Evolutionary conservation across 257 asterid genomes (phyloP).

Genomic region (Linderniella brevidens): DNA sequence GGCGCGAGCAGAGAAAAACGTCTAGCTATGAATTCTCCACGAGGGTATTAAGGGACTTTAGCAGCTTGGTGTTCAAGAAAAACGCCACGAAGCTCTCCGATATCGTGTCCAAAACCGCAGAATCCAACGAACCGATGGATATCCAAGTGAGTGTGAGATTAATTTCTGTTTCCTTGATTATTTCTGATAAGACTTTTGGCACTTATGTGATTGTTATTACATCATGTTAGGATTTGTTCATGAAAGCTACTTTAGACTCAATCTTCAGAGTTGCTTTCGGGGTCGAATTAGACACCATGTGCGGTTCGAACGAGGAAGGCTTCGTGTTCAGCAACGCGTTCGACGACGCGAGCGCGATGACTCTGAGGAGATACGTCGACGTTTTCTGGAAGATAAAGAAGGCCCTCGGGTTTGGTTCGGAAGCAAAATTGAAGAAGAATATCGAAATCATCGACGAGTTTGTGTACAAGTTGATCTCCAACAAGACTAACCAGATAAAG

Average conservation of each 20-base stretch:
- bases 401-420: slow-evolving; percentile 30
- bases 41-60: slow-evolving; percentile 50
- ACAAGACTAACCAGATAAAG: slow-evolving; percentile 24
- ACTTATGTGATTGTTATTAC: background rate
- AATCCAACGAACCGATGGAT: slow-evolving; percentile 27
- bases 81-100: slow-evolving; percentile 32
- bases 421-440: slow-evolving; percentile 27
- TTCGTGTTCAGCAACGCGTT: slow-evolving; percentile 41
- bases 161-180: background rate
- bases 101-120: slow-evolving; percentile 15
- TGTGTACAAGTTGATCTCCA: slow-evolving; percentile 31
- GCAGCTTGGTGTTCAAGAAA: slow-evolving; percentile 44
- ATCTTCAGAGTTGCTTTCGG: slow-evolving; percentile 76
- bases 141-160: slow-evolving; percentile 27
- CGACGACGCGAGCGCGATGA: slow-evolving; percentile 51
- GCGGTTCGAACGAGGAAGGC: slow-evolving; percentile 35
- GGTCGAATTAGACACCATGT: slow-evolving; percentile 41
- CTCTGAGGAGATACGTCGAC: slow-evolving; percentile 49
- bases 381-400: slow-evolving; percentile 34
- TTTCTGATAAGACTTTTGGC: background rate
- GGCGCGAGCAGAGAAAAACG: slow-evolving; percentile 62
- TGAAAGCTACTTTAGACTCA: slow-evolving; percentile 59
- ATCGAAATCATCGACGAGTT: slow-evolving; percentile 26
- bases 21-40: slow-evolving; percentile 67
- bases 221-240: slow-evolving; percentile 30